Percentiles rank a stretch among this genome's conserved stretches.
Evolutionary conservation across 371 early-diverging fungal species (phyloP).

Genomic region (Lichtheimia hyalospora): DNA sequence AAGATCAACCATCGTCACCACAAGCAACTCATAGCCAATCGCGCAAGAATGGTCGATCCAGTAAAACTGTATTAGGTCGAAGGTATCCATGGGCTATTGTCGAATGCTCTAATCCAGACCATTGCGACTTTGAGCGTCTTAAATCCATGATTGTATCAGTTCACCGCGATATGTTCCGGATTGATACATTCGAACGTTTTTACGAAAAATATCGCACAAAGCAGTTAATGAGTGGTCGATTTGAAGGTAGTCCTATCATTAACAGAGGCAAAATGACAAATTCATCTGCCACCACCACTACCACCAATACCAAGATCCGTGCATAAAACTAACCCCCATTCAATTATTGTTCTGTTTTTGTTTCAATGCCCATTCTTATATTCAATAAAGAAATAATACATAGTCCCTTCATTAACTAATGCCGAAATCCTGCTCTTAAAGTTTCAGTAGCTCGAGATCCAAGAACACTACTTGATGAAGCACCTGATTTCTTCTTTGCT

Average conservation of each 20-base stretch:
- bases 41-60: background rate
- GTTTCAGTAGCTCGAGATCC: slow-evolving; percentile 44
- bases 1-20: slow-evolving; percentile 43
- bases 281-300: too few species aligned
- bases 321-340: too few species aligned
- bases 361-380: background rate
- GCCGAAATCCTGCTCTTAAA: slow-evolving; percentile 42
- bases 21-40: background rate
- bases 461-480: slow-evolving; percentile 34
- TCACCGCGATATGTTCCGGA: slow-evolving; percentile 81
- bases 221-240: slow-evolving; percentile 56
- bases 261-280: too few species aligned
- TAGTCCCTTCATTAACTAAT: slow-evolving; percentile 10
- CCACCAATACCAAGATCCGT: too few species aligned
- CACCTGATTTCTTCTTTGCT: slow-evolving; percentile 49
- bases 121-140: slow-evolving; percentile 78
- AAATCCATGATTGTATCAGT: slow-evolving; percentile 51
- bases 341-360: background rate
- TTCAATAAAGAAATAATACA: background rate
- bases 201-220: slow-evolving; percentile 91
- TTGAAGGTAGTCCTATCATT: background rate
- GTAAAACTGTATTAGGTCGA: slow-evolving; percentile 61
- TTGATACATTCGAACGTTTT: slow-evolving; percentile 80
- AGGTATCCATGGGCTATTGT: slow-evolving; percentile 98
- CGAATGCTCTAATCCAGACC: slow-evolving; percentile 78